phyloP scores from a whole-genome alignment of 345 rosid species.

The Geranium brycei region DNA sequence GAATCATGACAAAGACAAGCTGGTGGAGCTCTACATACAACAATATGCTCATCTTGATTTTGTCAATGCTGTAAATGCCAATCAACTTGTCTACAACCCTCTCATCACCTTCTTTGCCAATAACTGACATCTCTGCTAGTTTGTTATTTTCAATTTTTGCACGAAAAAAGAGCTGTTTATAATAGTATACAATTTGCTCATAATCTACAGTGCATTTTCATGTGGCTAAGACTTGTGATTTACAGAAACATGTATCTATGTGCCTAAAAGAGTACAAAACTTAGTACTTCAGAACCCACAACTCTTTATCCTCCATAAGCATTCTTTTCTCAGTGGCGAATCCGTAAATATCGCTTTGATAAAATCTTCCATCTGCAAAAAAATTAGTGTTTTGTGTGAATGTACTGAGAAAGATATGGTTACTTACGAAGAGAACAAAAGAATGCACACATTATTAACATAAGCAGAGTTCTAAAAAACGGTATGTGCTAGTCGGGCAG shows the following conservation, averaged over 20 bases:
- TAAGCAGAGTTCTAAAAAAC: too few species aligned
- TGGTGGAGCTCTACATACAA: constrained; percentile 7
- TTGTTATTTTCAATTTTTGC: too few species aligned
- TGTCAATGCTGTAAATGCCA: constrained; percentile 1
- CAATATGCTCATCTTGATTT: constrained; percentile 17
- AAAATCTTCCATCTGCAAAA: constrained; percentile 62
- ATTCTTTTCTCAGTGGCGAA: constrained; percentile 81
- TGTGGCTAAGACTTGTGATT: too few species aligned
- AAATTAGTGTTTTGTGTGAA: constrained; percentile 1
- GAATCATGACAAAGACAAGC: constrained; percentile 10
- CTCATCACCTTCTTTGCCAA: too few species aligned
- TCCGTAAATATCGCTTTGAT: constrained; percentile 79
- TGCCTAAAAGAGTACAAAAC: too few species aligned
- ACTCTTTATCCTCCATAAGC: constrained; percentile 69
- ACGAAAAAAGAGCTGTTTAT: too few species aligned
- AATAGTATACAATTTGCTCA: too few species aligned
- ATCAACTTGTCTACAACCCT: too few species aligned
- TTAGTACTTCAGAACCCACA: constrained; percentile 17
- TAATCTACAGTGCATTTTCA: too few species aligned
- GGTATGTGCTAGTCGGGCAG: too few species aligned
- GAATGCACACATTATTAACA: neutral
- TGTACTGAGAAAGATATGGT: neutral
- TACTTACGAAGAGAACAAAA: neutral
- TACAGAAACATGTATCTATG: too few species aligned
- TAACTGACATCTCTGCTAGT: too few species aligned